Evolutionary conservation across 1,284 basidiomycete genomes (phyloP), one percentile per base, ranked within the genome.

Genomic region (Tilletiopsis washingtonensis): DNA sequence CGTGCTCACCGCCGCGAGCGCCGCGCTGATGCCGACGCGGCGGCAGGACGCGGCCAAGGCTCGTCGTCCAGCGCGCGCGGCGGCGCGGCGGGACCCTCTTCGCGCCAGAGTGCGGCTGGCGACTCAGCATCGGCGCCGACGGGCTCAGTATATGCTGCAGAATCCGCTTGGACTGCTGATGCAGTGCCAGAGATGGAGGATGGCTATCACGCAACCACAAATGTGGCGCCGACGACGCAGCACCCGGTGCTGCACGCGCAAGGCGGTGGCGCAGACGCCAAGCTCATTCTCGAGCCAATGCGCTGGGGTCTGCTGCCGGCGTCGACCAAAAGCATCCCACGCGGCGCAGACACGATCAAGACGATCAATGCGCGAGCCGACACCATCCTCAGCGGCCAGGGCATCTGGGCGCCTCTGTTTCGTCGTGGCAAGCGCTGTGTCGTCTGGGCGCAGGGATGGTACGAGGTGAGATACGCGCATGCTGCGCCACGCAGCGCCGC

Each of bases 331-430:
- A 64, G 74, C 19, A 76, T 76, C 0, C 80, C 83, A 37, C 81
- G 84, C 47, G 80, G 84, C 54, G 81, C 80, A 46, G 76, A 77
- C n/a, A 58, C 64, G 9, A 74, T 89, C 50, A 86, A 81, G 62
- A 91, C 91, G 0, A 93, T 88, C 58, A 97, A 96, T 62, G 89
- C 91, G 0, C 82, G 89, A 20, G 80, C 83, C 7, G 91, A 96
- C 73, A 85, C 83, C 29, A 78, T 97, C 14, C 74, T 86, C 21
- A 59, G 54, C 14, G 52, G 60, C 21, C 39, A 40, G n/a, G 48
- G 43, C 4, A 48, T 59, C 27, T 64, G 64, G 61, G 47, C 54
- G 27, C 34, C 57, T 1, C 29, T 64, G 9, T 47, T 64, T 38
- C 19, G 45, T 7, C 23, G 19, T 4, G 36, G 32, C 9, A 60